phyloP scores from a whole-genome alignment of 768 basidiomycete species.

The Trametes cingulata region DNA sequence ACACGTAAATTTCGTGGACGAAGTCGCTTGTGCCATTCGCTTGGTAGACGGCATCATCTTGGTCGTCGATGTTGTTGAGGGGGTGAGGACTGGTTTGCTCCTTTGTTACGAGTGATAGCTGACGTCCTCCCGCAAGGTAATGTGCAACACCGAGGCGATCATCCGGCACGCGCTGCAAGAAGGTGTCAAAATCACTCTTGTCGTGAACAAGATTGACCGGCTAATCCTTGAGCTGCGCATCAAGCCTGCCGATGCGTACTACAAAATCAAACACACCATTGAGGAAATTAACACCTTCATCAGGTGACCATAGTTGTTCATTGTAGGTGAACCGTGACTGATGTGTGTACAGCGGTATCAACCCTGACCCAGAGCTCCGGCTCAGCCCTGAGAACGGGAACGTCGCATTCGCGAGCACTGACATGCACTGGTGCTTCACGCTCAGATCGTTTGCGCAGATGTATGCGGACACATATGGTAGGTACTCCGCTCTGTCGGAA shows the following conservation, averaged over 20 bases:
- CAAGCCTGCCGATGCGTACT: constrained; percentile 95
- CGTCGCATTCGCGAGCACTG: constrained; percentile 94
- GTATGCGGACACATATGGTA: constrained; percentile 93
- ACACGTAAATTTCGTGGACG: constrained; percentile 98
- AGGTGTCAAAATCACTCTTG: constrained; percentile 83
- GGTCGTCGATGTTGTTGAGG: constrained; percentile 98
- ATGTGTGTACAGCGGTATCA: constrained; percentile 61
- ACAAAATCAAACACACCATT: constrained; percentile 98
- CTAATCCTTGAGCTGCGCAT: constrained; percentile 95
- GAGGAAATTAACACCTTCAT: constrained; percentile 98
- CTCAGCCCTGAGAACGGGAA: constrained; percentile 95
- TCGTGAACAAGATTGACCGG: constrained; percentile 97
- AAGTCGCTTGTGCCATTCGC: constrained; percentile 86
- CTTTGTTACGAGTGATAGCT: constrained; percentile 2
- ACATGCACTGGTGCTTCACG: constrained; percentile 98
- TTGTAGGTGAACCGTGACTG: not conserved
- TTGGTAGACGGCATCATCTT: constrained; percentile 89
- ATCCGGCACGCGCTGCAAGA: constrained; percentile 91
- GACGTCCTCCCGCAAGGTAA: constrained; percentile 52
- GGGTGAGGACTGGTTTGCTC: constrained; percentile 51
- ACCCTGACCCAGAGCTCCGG: constrained; percentile 85
- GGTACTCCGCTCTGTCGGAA: constrained; percentile 18
- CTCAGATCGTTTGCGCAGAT: constrained; percentile 91
- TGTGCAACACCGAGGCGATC: constrained; percentile 89
- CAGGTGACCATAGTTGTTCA: constrained; percentile 51